Base-by-base conservation (phyloP, 1,284 basidiomycete species). In the Dichomitus squalens region DNA sequence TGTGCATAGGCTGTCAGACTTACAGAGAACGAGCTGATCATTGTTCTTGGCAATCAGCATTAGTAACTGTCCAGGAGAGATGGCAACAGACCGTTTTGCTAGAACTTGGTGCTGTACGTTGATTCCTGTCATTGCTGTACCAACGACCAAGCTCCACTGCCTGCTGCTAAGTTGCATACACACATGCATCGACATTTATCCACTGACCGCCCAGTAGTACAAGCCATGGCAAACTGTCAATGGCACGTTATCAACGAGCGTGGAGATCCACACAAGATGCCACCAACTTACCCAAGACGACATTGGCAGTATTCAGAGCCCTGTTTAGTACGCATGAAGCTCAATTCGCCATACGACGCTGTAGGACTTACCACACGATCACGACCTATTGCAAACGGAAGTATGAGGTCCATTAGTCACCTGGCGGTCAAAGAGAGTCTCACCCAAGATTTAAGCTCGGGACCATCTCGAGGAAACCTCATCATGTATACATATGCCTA, bases 401-500 rank as follows among this genome's bases (percentile, higher is more conserved):
- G 16, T 1, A 4, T 7, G 14, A 4, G 8, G n/a, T 11, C 38
- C 7, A 55, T 34, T 16, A 41, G 16, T 25, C 40, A 3, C 4
- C 14, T n/a, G n/a, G 21, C 25, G 27, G 21, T 20, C 6, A 43
- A 46, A 5, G 20, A 3, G 11, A 27, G 21, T 21, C 62, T 57
- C 44, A 64, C 62, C 62, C 62, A 64, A 27, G 57, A 47, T 25
- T 64, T 64, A 33, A 64, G 55, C 40, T 64, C 59, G 59, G 59
- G 57, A 34, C 59, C 58, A 59, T 64, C 62, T 64, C 62, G 62
- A 51, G 62, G 62, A 54, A 60, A 64, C 48, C 57, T 50, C 52
- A 64, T 61, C 57, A 64, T 39, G 57, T 64, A 64, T 48, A 64
- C 62, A 61, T 64, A 64, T n/a, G 62, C 61, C 62, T 64, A 53